Evolutionary conservation across 164 flowering plant genomes (phyloP).

Genomic region (Aristolochia contorta): DNA sequence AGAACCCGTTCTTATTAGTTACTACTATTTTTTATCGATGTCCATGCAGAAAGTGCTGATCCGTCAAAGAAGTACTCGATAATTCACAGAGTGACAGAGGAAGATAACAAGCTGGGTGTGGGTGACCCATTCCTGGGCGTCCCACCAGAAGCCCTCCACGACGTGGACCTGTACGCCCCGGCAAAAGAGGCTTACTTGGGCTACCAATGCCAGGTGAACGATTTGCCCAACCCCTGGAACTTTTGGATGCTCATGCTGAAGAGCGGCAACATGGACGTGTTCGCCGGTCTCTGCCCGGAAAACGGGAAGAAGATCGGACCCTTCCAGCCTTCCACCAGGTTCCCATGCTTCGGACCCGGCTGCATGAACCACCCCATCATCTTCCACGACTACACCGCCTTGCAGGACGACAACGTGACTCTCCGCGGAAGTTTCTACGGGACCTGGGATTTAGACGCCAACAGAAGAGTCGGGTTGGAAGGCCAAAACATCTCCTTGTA

Average conservation of each 20-base stretch:
- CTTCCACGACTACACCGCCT: conserved; percentile 38
- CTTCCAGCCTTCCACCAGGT: conserved; percentile 27
- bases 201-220: conserved; percentile 35
- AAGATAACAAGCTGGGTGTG: conserved; percentile 45
- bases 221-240: conserved; percentile 56
- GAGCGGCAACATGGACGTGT: conserved; percentile 60
- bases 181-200: conserved; percentile 57
- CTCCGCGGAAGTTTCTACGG: conserved; percentile 57
- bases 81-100: conserved; percentile 42
- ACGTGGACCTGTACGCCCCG: conserved; percentile 44
- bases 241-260: conserved; percentile 80
- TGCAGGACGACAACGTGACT: conserved; percentile 20
- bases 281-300: conserved; percentile 40
- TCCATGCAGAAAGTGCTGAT: too few relatives aligned
- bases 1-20: too few relatives aligned
- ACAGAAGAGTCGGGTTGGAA: conserved; percentile 13
- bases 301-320: conserved; percentile 42
- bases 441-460: conserved; percentile 42
- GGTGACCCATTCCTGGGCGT: conserved; percentile 32
- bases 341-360: conserved; percentile 64
- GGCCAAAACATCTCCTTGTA: conserved; percentile 29
- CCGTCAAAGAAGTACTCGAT: background rate
- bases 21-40: too few relatives aligned
- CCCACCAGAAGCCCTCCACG: conserved; percentile 10
- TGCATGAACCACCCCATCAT: conserved; percentile 71